Percentiles rank a stretch among this genome's conserved stretches.
Conservation (phyloP, 352 stramenopile species). For the Phytophthora citricola region DNA sequence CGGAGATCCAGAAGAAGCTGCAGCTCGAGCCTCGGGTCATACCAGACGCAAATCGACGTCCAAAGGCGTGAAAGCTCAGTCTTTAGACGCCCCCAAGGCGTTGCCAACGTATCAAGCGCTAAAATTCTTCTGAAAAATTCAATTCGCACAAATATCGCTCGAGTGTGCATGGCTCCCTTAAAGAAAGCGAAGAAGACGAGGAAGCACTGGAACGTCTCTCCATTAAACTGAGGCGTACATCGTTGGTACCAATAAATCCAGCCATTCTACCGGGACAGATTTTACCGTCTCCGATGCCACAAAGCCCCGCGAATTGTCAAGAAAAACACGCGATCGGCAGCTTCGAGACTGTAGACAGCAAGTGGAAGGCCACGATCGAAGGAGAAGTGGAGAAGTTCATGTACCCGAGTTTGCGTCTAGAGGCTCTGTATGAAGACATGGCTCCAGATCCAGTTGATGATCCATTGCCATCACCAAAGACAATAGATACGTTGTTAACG, state of each 20-base stretch:
- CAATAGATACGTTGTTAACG: constrained; percentile 46
- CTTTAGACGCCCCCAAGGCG: background rate
- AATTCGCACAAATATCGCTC: constrained; percentile 28
- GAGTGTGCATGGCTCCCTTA: constrained; percentile 12
- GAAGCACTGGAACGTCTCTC: constrained; percentile 2
- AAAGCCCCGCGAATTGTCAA: background rate
- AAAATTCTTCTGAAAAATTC: constrained; percentile 46
- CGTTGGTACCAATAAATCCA: constrained; percentile 15
- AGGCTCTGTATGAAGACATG: constrained; percentile 44
- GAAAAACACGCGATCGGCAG: constrained; percentile 48
- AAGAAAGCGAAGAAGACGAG: constrained; percentile 8
- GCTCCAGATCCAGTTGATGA: background rate
- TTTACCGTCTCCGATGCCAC: background rate
- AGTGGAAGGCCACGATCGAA: constrained; percentile 67
- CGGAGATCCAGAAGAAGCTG: constrained; percentile 22
- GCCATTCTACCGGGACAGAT: constrained; percentile 7
- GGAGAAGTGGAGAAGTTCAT: constrained; percentile 78
- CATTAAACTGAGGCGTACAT: constrained; percentile 15
- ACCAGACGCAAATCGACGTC: constrained; percentile 6
- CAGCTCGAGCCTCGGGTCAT: constrained; percentile 19
- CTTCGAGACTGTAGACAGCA: constrained; percentile 64
- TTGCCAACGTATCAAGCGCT: constrained; percentile 30
- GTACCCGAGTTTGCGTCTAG: constrained; percentile 72
- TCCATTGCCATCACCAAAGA: constrained; percentile 38
- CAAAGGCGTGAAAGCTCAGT: background rate